Base-by-base conservation (phyloP, 345 rosid genomes). In the Carallia pectinifolia region DNA sequence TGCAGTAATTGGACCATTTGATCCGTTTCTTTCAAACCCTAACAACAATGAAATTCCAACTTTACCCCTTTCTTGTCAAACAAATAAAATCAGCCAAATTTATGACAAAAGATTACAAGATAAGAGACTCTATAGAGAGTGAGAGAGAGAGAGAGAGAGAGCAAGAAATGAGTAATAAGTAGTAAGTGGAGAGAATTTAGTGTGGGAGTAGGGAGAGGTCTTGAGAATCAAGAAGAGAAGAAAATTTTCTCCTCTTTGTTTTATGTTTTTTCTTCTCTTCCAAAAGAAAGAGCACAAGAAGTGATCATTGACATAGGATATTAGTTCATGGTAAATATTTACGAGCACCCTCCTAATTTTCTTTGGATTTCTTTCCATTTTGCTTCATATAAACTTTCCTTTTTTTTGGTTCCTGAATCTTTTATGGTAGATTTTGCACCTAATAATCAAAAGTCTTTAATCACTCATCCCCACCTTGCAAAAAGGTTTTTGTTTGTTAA, bases 41-140 rank as follows among this genome's bases (percentile, higher is more conserved):
- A 16, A 58, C 29, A 37, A 55, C 15, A 12, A 60, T 55, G 72
- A 78, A 81, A 77, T 66, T 61, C 78, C 71, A 66, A 76, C 75
- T 73, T 79, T 81, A 75, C 50, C 71, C n/a, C 65, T 53, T 69
- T 76, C 83, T 81, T 85, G 84, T 76, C 71, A 40, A 80, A 56
- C 64, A 76, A 79, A 71, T 85, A 79, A 15, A 8, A 79, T 82
- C 80, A 65, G 31, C 76, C 72, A n/a, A 72, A 85, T 84, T 89
- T 86, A 85, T 86, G 75, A 81, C 85, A 23, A 53, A 62, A 27
- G 61, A 61, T 39, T 29, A 38, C 58, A 7, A 74, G 71, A 63
- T 39, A 59, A 61, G 71, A 55, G 55, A 71, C 9, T n/a, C n/a
- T n/a, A n/a, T n/a, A n/a, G n/a, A n/a, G n/a, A n/a, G 5, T 7